Evolutionary conservation across 2,329 filamentous ascomycete genomes (phyloP).

Genomic region (Cordyceps javanica): DNA sequence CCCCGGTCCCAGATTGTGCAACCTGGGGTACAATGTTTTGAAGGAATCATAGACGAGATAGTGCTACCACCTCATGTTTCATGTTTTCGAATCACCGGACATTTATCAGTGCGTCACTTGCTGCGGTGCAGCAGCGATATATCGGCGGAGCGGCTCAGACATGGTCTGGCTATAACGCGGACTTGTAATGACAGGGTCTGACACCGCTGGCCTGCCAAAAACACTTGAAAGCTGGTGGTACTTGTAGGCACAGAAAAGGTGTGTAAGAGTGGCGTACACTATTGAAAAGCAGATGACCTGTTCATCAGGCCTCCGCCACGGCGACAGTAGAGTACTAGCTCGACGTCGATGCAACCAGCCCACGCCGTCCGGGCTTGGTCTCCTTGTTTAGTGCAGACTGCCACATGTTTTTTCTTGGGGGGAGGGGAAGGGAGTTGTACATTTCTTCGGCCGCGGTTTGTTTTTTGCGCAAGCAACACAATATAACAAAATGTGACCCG

Average conservation of each 20-base stretch:
- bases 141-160: background rate
- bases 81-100: background rate
- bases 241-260: too few species aligned
- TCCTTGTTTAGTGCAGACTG: background rate
- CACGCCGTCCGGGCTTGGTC: background rate
- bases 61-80: background rate
- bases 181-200: background rate
- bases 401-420: background rate
- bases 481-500: constrained; percentile 1
- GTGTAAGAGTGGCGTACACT: background rate
- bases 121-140: background rate
- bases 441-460: background rate
- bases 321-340: background rate
- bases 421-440: too few species aligned
- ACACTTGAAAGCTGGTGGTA: too few species aligned
- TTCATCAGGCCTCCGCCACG: background rate
- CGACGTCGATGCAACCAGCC: background rate
- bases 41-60: background rate
- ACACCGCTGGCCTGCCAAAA: too few species aligned
- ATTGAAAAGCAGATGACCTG: constrained; percentile 4
- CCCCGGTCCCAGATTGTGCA: background rate
- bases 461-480: background rate
- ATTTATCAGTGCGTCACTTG: background rate
- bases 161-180: background rate
- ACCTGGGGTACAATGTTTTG: too few species aligned